Conservation (phyloP, 2,329 filamentous ascomycete species). For the Alternaria longipes region DNA sequence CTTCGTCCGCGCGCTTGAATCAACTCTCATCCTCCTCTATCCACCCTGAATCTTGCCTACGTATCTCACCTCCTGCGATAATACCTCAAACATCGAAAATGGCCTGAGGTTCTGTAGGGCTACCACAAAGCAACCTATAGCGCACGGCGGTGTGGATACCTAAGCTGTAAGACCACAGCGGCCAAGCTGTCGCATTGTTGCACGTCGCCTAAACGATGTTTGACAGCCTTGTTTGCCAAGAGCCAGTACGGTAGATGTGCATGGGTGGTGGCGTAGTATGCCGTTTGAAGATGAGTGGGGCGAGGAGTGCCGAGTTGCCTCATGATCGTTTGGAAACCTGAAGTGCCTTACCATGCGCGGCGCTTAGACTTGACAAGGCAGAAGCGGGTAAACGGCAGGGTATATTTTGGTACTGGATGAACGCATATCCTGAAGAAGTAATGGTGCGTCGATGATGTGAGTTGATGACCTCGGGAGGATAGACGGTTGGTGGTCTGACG, state of each 20-base stretch:
- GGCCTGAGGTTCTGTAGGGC: conserved; percentile 15
- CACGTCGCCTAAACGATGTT: conserved; percentile 17
- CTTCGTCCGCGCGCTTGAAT: conserved; percentile 2
- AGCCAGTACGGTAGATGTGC: conserved; percentile 12
- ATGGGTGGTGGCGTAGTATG: conserved; percentile 21
- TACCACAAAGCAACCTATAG: conserved; percentile 24
- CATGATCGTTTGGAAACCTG: conserved; percentile 41
- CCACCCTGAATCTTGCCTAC: conserved; percentile 4
- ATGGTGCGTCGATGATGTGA: background rate
- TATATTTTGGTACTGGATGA: background rate
- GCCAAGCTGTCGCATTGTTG: conserved; percentile 29
- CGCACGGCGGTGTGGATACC: conserved; percentile 20
- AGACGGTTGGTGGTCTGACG: too few species aligned
- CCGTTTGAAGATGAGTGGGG: conserved; percentile 40
- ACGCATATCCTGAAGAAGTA: background rate
- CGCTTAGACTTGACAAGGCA: conserved; percentile 7
- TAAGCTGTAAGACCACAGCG: conserved; percentile 18
- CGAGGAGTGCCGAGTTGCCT: conserved; percentile 29
- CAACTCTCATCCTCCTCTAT: conserved; percentile 9
- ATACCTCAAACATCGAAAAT: conserved; percentile 10
- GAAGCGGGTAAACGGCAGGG: conserved; percentile 5
- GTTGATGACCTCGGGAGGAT: background rate
- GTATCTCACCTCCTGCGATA: conserved; percentile 6
- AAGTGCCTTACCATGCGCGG: conserved; percentile 27
- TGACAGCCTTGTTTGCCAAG: conserved; percentile 27